These are phyloP conservation scores for Solanum bulbocastanum DNA, from an alignment of 257 asterid species.

Conservation along the genomic window DNA sequence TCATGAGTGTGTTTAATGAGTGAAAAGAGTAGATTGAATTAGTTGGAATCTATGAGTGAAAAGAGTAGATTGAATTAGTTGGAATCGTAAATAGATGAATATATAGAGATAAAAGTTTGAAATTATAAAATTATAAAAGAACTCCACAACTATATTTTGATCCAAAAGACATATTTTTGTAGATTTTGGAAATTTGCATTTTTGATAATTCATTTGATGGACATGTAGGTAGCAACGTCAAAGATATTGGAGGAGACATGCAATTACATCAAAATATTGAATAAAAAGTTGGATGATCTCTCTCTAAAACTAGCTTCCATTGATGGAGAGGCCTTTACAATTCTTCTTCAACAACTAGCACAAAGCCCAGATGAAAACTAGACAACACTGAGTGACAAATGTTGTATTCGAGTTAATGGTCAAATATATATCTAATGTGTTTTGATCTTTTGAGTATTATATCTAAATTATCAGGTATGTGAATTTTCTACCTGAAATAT, in stretches of 20 bases:
- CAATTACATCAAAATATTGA: background rate
- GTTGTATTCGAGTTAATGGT: background rate
- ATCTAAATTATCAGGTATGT: too few species aligned
- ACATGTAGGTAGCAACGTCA: background rate
- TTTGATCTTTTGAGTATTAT: background rate
- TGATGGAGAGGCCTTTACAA: background rate
- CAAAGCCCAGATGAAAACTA: background rate
- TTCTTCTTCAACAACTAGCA: background rate
- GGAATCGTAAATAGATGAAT: background rate
- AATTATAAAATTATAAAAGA: too few species aligned
- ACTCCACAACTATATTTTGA: background rate
- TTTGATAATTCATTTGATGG: background rate
- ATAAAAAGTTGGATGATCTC: background rate
- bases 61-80: background rate
- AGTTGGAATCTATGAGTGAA: too few species aligned
- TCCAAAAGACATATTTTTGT: background rate
- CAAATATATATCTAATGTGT: background rate
- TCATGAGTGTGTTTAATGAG: background rate
- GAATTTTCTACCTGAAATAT: background rate
- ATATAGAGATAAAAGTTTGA: background rate
- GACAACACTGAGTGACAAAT: background rate
- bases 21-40: background rate
- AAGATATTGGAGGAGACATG: background rate
- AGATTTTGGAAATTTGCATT: background rate
- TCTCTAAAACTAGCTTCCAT: background rate